A percentile compares a stretch with the other conserved stretches of the same genome.
These are phyloP conservation scores for Perilla frutescens DNA, from an alignment of 257 asterid genomes.

Conservation along the genomic window DNA sequence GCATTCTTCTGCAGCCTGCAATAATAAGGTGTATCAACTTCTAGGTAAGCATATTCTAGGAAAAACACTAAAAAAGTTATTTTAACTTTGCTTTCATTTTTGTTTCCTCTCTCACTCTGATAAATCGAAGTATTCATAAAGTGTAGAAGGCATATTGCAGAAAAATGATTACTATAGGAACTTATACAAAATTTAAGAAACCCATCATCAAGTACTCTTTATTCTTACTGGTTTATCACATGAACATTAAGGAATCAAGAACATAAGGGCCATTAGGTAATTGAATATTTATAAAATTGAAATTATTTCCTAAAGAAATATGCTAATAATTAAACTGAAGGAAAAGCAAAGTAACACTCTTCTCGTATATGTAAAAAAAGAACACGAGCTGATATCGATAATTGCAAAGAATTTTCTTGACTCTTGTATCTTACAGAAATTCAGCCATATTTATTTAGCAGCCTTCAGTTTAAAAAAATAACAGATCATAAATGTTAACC, in stretches of 20 bases:
- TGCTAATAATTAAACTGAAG: neutral
- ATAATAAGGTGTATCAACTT: conserved; percentile 26
- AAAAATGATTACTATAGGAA: neutral
- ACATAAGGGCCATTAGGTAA: neutral
- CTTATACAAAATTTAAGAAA: neutral
- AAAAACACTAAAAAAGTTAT: no score
- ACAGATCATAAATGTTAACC: neutral
- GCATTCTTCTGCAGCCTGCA: conserved; percentile 97
- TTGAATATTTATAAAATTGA: neutral
- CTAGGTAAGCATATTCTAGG: neutral
- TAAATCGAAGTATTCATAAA: neutral
- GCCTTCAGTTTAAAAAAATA: neutral
- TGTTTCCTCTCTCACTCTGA: neutral
- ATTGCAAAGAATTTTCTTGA: neutral
- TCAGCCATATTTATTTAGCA: neutral
- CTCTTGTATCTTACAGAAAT: neutral
- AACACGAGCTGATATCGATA: neutral
- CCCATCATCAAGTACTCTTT: no score
- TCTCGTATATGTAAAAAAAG: neutral
- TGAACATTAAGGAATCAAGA: neutral
- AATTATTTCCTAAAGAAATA: neutral
- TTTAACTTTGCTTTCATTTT: neutral
- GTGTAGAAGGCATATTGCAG: neutral
- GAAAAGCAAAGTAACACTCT: conserved; percentile 1
- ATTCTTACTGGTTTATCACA: neutral